A percentile compares a stretch with the other conserved stretches of the same genome.
Evolutionary conservation across 2,329 filamentous ascomycete species (phyloP).

Genomic region (Penicillium aurantiogriseum): DNA sequence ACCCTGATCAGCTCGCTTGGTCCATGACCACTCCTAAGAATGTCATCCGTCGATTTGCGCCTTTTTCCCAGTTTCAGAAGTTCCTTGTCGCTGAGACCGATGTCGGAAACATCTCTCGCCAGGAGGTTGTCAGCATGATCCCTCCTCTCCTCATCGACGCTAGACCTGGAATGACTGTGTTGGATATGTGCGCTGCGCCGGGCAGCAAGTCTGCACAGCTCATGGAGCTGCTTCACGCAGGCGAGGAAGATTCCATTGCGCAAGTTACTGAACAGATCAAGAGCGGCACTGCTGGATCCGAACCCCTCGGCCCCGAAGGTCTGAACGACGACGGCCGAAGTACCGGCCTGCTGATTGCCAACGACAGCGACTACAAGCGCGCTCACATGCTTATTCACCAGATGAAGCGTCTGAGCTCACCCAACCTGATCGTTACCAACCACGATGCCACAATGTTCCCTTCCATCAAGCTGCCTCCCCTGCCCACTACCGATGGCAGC

Average conservation of each 20-base stretch:
- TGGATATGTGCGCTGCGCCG: slow-evolving; percentile 95
- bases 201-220: slow-evolving; percentile 96
- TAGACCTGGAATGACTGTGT: slow-evolving; percentile 82
- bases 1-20: slow-evolving; percentile 92
- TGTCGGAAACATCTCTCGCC: slow-evolving; percentile 94
- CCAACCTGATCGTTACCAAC: slow-evolving; percentile 95
- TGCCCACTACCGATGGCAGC: slow-evolving; percentile 54
- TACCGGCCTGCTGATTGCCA: slow-evolving; percentile 89
- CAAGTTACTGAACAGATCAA: slow-evolving; percentile 66
- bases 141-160: slow-evolving; percentile 91
- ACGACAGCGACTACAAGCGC: slow-evolving; percentile 94
- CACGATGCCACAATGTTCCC: slow-evolving; percentile 97
- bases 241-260: slow-evolving; percentile 82
- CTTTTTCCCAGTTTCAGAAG: slow-evolving; percentile 94
- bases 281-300: slow-evolving; percentile 57
- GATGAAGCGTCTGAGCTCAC: slow-evolving; percentile 93
- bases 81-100: slow-evolving; percentile 97
- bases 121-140: slow-evolving; percentile 99
- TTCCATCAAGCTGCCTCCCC: slow-evolving; percentile 76
- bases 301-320: slow-evolving; percentile 50
- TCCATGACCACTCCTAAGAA: slow-evolving; percentile 98
- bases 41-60: slow-evolving; percentile 86
- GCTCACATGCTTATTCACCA: slow-evolving; percentile 97
- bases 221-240: slow-evolving; percentile 87
- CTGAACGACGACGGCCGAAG: slow-evolving; percentile 75